Evolutionary conservation across 169 alveolate species (phyloP), one percentile per base, ranked within the genome.

Genomic region (Eimeria sp.): DNA sequence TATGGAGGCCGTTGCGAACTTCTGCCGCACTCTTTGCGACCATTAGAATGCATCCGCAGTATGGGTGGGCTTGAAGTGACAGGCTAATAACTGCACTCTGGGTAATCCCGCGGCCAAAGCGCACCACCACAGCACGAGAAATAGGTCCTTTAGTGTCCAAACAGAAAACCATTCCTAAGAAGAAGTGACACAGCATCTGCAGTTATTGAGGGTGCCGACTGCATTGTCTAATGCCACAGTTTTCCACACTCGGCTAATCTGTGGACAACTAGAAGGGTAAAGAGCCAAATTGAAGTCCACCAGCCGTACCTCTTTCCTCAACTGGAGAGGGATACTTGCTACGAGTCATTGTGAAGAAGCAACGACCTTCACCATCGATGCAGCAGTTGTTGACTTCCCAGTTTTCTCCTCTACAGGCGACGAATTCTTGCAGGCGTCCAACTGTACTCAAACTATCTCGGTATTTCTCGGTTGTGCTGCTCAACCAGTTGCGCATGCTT

Each of bases 331-430:
- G 43, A 40, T 11, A 30, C 61, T 86, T 86, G 58, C 47, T 43
- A 61, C 78, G 61, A 3, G 92, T 63, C 13, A 93, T 11, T 22
- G 96, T 82, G 88, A 65, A 93, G 47, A 93, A 93, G 78, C 96
- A 93, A 63, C 88, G 89, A 78, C 96, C 96, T 51, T 88, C 76
- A 14, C 96, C 96, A 67, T 93, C 96, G 11, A 93, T 80, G 67
- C 96, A 93, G 27, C 96, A 93, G 45, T 65, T 82, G 54, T 58
- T 88, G n/a, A 93, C 96, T 67, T 93, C 96, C 92, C 92, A 86
- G 43, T 63, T 34, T 57, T 86, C 80, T 70, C 92, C 92, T 86
- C 78, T 82, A 45, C 82, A 58, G 3, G 92, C 63, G 61, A 61
- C 25, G 20, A 86, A 86, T 16, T 86, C 92, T 43, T 86, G 63